Conservation (phyloP, 2,329 filamentous ascomycete genomes). For the Fusarium avenaceum region DNA sequence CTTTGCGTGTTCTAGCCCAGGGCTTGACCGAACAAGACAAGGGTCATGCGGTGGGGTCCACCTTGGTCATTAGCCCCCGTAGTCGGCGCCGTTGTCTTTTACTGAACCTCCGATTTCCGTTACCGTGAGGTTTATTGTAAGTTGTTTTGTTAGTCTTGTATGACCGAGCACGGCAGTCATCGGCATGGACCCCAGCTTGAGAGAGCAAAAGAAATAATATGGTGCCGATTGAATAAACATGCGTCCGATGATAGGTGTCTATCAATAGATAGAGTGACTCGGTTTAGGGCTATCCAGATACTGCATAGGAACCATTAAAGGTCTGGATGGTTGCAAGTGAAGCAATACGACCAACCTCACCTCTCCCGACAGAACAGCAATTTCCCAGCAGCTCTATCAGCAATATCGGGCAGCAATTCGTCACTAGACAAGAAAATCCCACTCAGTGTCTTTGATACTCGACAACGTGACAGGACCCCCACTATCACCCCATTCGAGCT, state of each 20-base stretch:
- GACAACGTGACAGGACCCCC: constrained; percentile 50
- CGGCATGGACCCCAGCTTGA: constrained; percentile 25
- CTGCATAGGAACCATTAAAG: constrained; percentile 20
- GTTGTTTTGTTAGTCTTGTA: constrained; percentile 15
- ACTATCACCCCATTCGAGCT: constrained; percentile 45
- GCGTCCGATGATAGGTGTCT: constrained; percentile 12
- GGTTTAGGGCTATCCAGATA: constrained; percentile 32
- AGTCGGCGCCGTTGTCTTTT: constrained; percentile 35
- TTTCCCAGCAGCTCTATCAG: constrained; percentile 16
- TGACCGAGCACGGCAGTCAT: constrained; percentile 36
- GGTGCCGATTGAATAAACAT: constrained; percentile 8
- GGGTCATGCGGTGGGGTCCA: constrained; percentile 24
- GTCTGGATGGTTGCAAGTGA: constrained; percentile 6
- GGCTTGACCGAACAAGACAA: constrained; percentile 22
- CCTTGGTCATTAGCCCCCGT: constrained; percentile 31
- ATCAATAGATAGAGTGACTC: constrained; percentile 14
- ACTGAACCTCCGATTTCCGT: constrained; percentile 41
- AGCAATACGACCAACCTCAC: constrained; percentile 6
- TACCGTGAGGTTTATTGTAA: constrained; percentile 11
- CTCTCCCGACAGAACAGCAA: constrained; percentile 12
- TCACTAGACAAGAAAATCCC: neutral
- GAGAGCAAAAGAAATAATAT: neutral
- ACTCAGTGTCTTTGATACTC: constrained; percentile 14
- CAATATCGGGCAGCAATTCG: constrained; percentile 30
- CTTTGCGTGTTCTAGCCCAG: constrained; percentile 30